Evolutionary conservation across 169 alveolate species (phyloP).

Genomic region (Cryptosporidium sp.): DNA sequence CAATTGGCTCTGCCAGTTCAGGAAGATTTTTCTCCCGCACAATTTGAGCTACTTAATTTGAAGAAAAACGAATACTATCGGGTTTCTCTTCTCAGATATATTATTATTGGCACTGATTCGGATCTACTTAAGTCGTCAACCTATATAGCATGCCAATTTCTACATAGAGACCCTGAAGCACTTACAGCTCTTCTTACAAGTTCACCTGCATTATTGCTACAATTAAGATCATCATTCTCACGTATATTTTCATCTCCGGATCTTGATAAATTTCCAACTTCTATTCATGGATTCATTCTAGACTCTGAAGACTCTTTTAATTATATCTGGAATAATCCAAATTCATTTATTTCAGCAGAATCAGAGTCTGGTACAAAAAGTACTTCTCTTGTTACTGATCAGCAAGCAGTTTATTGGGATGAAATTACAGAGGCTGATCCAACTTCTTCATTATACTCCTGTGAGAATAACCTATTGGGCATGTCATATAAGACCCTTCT

Average conservation of each 20-base stretch:
- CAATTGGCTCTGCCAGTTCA: constrained; percentile 38
- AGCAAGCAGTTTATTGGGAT: constrained; percentile 70
- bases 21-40: neutral
- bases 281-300: constrained; percentile 16
- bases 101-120: constrained; percentile 65
- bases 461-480: constrained; percentile 47
- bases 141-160: constrained; percentile 29
- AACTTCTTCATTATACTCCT: constrained; percentile 47
- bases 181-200: constrained; percentile 22
- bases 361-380: constrained; percentile 18
- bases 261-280: constrained; percentile 62
- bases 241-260: constrained; percentile 31
- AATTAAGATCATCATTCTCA: constrained; percentile 35
- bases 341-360: constrained; percentile 22
- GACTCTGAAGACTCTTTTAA: constrained; percentile 32
- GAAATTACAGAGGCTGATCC: constrained; percentile 67
- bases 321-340: constrained; percentile 42
- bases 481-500: constrained; percentile 42
- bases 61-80: constrained; percentile 8
- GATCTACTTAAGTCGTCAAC: constrained; percentile 6
- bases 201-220: constrained; percentile 57
- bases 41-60: neutral
- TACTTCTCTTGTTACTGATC: constrained; percentile 37
- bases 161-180: constrained; percentile 39
- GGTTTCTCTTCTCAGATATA: constrained; percentile 20